Evolutionary conservation across 768 basidiomycete species (phyloP).

Genomic region (Heimioporus sp.): DNA sequence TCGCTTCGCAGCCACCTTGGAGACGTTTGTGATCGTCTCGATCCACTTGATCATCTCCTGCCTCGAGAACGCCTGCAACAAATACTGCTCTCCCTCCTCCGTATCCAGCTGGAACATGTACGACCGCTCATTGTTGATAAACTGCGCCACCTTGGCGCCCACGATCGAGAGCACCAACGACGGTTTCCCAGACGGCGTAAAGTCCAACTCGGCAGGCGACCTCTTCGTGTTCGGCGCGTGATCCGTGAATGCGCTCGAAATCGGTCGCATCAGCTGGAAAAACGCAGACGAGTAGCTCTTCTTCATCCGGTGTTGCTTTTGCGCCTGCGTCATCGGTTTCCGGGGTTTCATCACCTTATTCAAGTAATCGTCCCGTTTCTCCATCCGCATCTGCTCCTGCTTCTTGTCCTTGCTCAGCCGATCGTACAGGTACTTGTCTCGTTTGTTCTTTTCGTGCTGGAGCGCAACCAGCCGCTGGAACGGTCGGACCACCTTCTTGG

Average conservation of each 20-base stretch:
- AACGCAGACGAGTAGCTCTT: conserved; percentile 83
- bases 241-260: conserved; percentile 80
- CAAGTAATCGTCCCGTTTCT: conserved; percentile 73
- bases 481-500: conserved; percentile 55
- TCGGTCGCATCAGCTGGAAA: conserved; percentile 84
- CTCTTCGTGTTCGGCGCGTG: conserved; percentile 50
- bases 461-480: conserved; percentile 62
- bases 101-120: conserved; percentile 82
- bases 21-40: conserved; percentile 66
- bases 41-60: conserved; percentile 79
- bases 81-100: conserved; percentile 83
- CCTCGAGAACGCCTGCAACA: conserved; percentile 70
- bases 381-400: conserved; percentile 68
- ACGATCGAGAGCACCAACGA: conserved; percentile 71
- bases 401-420: conserved; percentile 74
- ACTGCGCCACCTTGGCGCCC: conserved; percentile 66
- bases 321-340: conserved; percentile 49
- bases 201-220: conserved; percentile 75
- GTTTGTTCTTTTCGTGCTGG: conserved; percentile 81
- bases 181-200: conserved; percentile 68
- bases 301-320: conserved; percentile 82
- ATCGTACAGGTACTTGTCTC: conserved; percentile 68
- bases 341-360: conserved; percentile 66
- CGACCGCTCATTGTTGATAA: conserved; percentile 79
- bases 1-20: conserved; percentile 72